These are phyloP conservation scores for Neurospora intermedia DNA, from an alignment of 495 filamentous ascomycete species.

Conservation along the genomic window DNA sequence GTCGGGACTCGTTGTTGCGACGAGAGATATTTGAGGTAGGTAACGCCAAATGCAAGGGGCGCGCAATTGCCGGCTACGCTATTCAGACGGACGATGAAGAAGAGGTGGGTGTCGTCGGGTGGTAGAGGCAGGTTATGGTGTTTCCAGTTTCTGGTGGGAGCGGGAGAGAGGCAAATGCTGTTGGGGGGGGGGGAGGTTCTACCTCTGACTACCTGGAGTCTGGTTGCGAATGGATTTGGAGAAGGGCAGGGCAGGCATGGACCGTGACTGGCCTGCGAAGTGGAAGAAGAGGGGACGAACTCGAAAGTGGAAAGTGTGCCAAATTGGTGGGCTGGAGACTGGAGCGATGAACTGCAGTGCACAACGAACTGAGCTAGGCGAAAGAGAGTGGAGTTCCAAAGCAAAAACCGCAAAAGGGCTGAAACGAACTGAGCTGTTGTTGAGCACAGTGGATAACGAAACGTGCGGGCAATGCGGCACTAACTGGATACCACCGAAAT, in stretches of 20 bases:
- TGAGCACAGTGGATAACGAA: background rate
- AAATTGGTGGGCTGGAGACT: conserved; percentile 18
- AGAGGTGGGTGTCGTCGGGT: background rate
- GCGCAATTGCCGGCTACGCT: background rate
- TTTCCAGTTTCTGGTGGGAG: background rate
- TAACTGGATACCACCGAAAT: background rate
- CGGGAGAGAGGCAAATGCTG: background rate
- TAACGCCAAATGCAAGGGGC: background rate
- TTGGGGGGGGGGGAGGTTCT: background rate
- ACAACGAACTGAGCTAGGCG: background rate
- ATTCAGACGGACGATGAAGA: background rate
- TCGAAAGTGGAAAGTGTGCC: background rate
- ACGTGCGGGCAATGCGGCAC: background rate
- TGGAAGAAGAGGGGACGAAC: background rate
- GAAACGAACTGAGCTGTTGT: background rate
- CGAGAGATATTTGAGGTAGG: background rate
- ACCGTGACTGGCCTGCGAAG: background rate
- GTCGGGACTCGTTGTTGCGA: background rate
- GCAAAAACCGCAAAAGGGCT: background rate
- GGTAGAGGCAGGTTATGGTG: background rate
- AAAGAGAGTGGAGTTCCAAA: background rate
- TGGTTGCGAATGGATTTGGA: background rate
- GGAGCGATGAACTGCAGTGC: background rate
- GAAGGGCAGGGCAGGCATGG: background rate
- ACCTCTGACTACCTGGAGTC: background rate